A percentile compares a stretch with the other conserved stretches of the same genome.
Evolutionary conservation across 1,284 basidiomycete species (phyloP).

Genomic region (Puccinia novopanici): DNA sequence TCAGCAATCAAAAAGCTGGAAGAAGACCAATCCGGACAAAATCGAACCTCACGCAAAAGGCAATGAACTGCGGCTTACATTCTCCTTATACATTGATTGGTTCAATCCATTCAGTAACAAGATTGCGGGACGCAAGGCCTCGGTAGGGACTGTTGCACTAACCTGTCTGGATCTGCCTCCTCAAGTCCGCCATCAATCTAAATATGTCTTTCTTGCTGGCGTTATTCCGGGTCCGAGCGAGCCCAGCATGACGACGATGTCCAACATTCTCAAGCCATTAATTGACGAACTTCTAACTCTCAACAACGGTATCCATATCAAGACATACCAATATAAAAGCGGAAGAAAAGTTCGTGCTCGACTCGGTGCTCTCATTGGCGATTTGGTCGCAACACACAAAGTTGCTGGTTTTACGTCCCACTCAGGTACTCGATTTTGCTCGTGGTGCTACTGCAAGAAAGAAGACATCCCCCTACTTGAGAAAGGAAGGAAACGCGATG

Average conservation of each 20-base stretch:
- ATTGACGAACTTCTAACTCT: not conserved
- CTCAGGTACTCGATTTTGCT: not conserved
- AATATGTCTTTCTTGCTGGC: not conserved
- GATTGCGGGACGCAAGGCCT: not conserved
- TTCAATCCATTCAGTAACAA: no score
- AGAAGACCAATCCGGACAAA: not conserved
- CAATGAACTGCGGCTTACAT: not conserved
- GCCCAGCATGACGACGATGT: conserved; percentile 19
- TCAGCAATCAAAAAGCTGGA: not conserved
- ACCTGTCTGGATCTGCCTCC: conserved; percentile 36
- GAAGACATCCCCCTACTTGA: not conserved
- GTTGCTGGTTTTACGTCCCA: conserved; percentile 22
- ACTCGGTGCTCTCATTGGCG: conserved; percentile 1
- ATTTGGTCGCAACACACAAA: conserved; percentile 38
- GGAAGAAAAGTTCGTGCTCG: not conserved
- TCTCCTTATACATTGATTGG: conserved; percentile 16
- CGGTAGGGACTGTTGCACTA: not conserved
- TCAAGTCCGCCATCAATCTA: not conserved
- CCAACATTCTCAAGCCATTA: not conserved
- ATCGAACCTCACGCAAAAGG: not conserved
- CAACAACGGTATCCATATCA: not conserved
- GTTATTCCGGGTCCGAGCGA: conserved; percentile 8
- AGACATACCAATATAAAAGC: not conserved
- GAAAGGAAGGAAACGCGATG: not conserved
- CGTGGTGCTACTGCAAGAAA: not conserved